These are phyloP conservation scores for Metschnikowia aberdeeniae DNA, from an alignment of 805 yeast species.

Conservation along the genomic window DNA sequence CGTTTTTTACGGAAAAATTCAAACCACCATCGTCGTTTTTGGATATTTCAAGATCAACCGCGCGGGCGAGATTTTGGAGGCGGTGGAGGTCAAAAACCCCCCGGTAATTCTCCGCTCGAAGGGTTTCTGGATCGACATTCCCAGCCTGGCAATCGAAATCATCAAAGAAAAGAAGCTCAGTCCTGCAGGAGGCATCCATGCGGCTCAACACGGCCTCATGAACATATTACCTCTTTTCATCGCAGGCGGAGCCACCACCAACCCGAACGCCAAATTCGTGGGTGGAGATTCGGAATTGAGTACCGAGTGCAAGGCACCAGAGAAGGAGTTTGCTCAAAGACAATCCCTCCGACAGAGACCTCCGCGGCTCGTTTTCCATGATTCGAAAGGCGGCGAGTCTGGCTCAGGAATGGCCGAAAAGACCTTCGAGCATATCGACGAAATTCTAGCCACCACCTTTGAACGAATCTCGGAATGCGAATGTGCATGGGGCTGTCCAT, in stretches of 20 bases:
- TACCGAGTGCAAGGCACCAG: constrained; percentile 97
- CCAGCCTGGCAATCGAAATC: constrained; percentile 55
- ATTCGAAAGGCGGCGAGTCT: constrained; percentile 71
- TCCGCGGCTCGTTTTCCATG: constrained; percentile 80
- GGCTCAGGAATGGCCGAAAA: constrained; percentile 80
- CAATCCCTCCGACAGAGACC: constrained; percentile 76
- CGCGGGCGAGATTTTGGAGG: constrained; percentile 77
- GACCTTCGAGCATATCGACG: constrained; percentile 74
- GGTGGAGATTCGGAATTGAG: constrained; percentile 56
- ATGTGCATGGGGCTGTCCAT: constrained; percentile 77
- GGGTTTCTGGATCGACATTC: constrained; percentile 92
- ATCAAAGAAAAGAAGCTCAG: constrained; percentile 56
- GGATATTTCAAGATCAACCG: constrained; percentile 89
- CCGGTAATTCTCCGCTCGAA: constrained; percentile 66
- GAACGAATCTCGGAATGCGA: constrained; percentile 59
- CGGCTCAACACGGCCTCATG: constrained; percentile 88
- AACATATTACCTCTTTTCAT: constrained; percentile 71
- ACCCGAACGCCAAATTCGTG: constrained; percentile 28
- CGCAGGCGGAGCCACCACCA: constrained; percentile 57
- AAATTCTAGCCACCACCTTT: constrained; percentile 57
- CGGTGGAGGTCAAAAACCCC: constrained; percentile 88
- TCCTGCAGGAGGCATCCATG: constrained; percentile 92
- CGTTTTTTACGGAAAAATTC: constrained; percentile 70
- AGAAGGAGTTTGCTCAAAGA: constrained; percentile 82
- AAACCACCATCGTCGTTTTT: constrained; percentile 74